Evolutionary conservation across 805 yeast species (phyloP), one percentile per base, ranked within the genome.

Genomic region (Metschnikowia lunata): DNA sequence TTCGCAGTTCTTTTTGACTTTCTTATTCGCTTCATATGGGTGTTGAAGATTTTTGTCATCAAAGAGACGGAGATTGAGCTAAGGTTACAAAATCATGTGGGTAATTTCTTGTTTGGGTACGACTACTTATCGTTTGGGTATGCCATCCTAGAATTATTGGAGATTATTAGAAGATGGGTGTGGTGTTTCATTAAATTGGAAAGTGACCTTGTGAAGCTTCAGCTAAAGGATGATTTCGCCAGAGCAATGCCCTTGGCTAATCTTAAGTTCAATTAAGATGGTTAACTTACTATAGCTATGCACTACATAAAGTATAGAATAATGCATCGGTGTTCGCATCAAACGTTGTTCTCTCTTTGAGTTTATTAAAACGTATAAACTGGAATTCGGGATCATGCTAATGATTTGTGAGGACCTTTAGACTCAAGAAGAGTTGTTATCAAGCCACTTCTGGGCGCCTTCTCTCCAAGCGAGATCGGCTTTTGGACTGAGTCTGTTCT

Each of bases 141-240:
- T 45, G 83, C 85, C 49, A 63, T 77, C 9, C 67, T 88, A 43
- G 93, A 90, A 57, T 52, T 79, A 4, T 63, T 90, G 42, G 99
- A 93, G 60, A 70, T 93, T 7, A 52, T 83, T 8, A 75, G 99
- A 65, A 76, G 99, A 59, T 87, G 90, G 80, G 64, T 88, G 40
- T 93, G 99, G 99, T 79, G 89, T 34, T 76, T 87, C 48, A 69
- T 91, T 59, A 83, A 93, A 57, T 66, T 90, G 13, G 98, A 93
- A 53, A 78, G 85, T 28, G 97, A 91, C 59, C 82, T 70, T 61
- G 48, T 61, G 39, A 71, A 69, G 48, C 50, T 66, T 29, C 60
- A 55, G 30, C 41, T 40, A 14, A 47, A 40, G 12, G 59, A 52
- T 30, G 50, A 46, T n/a, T 40, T 48, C 27, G 49, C 52, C 5